Base-by-base conservation (phyloP, 176 grass and related monocot genomes). In the Avena insularis region DNA sequence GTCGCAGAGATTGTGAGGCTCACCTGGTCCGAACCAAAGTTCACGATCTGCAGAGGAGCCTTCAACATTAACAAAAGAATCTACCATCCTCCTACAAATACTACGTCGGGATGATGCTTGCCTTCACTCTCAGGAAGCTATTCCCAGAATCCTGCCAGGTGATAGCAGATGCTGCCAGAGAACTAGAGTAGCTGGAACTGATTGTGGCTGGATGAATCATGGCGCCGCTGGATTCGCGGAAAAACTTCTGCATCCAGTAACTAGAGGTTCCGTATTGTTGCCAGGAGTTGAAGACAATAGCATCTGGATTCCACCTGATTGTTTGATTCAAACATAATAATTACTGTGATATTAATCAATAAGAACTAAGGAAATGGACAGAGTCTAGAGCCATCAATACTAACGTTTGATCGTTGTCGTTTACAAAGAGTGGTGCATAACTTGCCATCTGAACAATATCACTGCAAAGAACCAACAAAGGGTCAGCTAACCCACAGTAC, bases 211-310 rank as follows among this genome's bases (percentile, higher is more conserved):
- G 93, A 92, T 92, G 89, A 73, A 88, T 16, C 70, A 85, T 78
- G 67, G 95, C 90, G 36, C 92, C 95, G 10, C 86, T 94, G 57
- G 95, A 97, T 89, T 94, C 92, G 20, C 53, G 70, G 84, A 91
- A 97, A 63, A 84, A n/a, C 25, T 48, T 82, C 71, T 51, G 85
- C 91, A 98, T 92, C 95, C 95, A 95, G 65, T 98, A 98, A 78
- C 95, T 98, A 31, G 91, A 91, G 55, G 93, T 95, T 85, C 95
- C 95, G 50, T 98, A 98, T 8, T 90, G 80, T 38, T 95, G 91
- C 88, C 91, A 87, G 21, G 95, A 95, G 88, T 98, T 93, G 83
- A 91, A 98, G 19, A 98, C 95, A 12, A 98, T 93, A 2, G 95
- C 91, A 48, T 98, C 93, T 13, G 95, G 95, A 61, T 85, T 89